phyloP scores from a whole-genome alignment of 805 yeast species.

The Candida anglica region DNA sequence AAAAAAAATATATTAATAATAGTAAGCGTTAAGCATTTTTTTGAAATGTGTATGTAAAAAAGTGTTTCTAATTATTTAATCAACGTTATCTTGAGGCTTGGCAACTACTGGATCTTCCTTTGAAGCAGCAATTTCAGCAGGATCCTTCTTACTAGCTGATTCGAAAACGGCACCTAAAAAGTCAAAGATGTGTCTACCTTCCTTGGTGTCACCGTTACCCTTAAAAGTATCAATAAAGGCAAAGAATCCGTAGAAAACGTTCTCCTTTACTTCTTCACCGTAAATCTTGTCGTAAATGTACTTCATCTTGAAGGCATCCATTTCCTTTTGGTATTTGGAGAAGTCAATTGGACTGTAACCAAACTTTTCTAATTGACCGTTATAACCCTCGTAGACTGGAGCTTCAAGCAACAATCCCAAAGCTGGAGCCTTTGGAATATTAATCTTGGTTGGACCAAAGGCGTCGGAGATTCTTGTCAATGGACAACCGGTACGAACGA shows the following conservation, averaged over 20 bases:
- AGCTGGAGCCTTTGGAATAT: constrained; percentile 97
- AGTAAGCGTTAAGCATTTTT: background rate
- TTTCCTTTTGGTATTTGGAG: constrained; percentile 57
- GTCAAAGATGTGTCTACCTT: constrained; percentile 60
- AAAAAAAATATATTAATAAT: too few relatives aligned
- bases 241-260: constrained; percentile 86
- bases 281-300: constrained; percentile 90
- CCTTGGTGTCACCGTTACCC: constrained; percentile 31
- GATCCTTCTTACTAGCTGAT: constrained; percentile 21
- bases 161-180: constrained; percentile 48
- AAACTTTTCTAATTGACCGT: constrained; percentile 61
- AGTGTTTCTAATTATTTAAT: constrained; percentile 5
- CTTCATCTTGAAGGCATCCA: constrained; percentile 83
- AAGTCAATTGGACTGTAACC: constrained; percentile 79
- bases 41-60: background rate
- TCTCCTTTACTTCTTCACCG: constrained; percentile 82
- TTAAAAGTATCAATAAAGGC: constrained; percentile 80
- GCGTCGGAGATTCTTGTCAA: constrained; percentile 70
- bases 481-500: constrained; percentile 85
- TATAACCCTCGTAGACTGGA: constrained; percentile 88
- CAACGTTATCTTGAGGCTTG: constrained; percentile 13
- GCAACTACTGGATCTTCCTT: constrained; percentile 1
- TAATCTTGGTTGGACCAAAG: constrained; percentile 68
- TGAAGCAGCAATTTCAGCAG: constrained; percentile 2
- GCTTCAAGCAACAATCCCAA: constrained; percentile 84